A percentile compares a stretch with the other conserved stretches of the same genome.
phyloP scores from a whole-genome alignment of 2,329 filamentous ascomycete species.

The Parascedosporium putredinis region DNA sequence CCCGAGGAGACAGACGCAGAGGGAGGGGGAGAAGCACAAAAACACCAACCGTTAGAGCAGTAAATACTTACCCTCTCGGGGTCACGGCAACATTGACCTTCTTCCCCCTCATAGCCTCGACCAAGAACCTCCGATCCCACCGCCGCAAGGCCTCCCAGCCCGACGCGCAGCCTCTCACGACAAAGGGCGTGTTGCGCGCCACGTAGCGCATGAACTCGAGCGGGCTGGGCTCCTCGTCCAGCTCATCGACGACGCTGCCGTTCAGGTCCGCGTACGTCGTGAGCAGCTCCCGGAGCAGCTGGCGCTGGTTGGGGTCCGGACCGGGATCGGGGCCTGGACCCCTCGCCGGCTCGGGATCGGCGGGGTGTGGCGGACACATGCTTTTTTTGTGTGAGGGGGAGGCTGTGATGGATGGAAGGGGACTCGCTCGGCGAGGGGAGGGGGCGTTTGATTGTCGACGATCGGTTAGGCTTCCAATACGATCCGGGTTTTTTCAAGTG shows the following conservation, averaged over 20 bases:
- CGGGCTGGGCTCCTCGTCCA: conserved; percentile 56
- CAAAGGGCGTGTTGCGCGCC: conserved; percentile 62
- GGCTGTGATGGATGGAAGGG: no score
- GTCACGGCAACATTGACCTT: conserved; percentile 68
- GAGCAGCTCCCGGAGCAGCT: conserved; percentile 4
- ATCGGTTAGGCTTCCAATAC: no score
- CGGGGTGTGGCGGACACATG: background rate
- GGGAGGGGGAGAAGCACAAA: no score
- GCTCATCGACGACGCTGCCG: conserved; percentile 44
- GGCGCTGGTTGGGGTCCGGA: background rate
- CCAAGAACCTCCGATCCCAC: conserved; percentile 56
- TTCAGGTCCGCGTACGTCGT: conserved; percentile 65
- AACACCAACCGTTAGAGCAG: no score
- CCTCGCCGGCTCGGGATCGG: background rate
- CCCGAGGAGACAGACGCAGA: no score
- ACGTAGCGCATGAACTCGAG: conserved; percentile 75
- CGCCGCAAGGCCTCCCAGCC: conserved; percentile 51
- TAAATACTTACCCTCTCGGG: conserved; percentile 55
- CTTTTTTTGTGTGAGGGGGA: no score
- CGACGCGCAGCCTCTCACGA: conserved; percentile 52
- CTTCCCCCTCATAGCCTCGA: conserved; percentile 39
- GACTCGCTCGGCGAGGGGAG: no score
- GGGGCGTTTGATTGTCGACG: no score
- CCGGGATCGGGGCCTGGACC: no score
- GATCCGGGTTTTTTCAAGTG: no score